A percentile compares a stretch with the other conserved stretches of the same genome.
phyloP scores from a whole-genome alignment of 164 flowering plant species.

The Liquidambar formosana region DNA sequence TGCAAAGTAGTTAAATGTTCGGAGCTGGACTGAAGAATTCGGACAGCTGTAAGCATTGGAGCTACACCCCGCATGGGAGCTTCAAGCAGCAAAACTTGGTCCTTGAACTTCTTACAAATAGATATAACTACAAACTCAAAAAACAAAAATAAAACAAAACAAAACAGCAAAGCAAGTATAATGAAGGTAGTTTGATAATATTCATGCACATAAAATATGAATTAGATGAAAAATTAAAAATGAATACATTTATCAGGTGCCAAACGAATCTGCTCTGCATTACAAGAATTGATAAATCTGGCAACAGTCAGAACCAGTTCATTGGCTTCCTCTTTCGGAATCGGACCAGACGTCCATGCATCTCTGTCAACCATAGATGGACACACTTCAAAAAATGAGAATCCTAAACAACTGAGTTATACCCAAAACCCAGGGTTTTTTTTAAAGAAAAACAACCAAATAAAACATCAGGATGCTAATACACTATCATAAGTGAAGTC shows the following conservation, averaged over 20 bases:
- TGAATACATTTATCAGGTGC: conserved; percentile 78
- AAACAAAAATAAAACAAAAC: conserved; percentile 1
- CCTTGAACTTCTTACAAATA: conserved; percentile 76
- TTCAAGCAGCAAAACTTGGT: conserved; percentile 59
- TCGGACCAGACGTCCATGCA: conserved; percentile 51
- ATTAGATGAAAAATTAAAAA: neutral
- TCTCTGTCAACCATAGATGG: conserved; percentile 51
- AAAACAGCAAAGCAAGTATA: neutral
- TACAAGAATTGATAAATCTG: conserved; percentile 62
- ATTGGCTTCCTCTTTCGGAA: conserved; percentile 56
- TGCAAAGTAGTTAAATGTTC: conserved; percentile 86
- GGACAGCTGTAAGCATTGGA: conserved; percentile 73
- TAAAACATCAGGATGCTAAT: too few relatives aligned
- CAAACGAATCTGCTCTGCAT: conserved; percentile 71
- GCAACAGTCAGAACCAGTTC: conserved; percentile 39
- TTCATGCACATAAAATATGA: neutral
- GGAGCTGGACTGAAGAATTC: conserved; percentile 66
- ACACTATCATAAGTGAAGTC: too few relatives aligned
- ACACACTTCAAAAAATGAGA: neutral
- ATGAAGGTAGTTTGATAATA: neutral
- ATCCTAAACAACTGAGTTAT: neutral
- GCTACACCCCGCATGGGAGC: conserved; percentile 81
- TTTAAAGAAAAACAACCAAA: too few relatives aligned
- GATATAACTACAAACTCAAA: conserved; percentile 60
- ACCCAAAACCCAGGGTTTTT: too few relatives aligned